phyloP scores from a whole-genome alignment of 2,329 filamentous ascomycete species.

The Emmonsiellopsis sp. region DNA sequence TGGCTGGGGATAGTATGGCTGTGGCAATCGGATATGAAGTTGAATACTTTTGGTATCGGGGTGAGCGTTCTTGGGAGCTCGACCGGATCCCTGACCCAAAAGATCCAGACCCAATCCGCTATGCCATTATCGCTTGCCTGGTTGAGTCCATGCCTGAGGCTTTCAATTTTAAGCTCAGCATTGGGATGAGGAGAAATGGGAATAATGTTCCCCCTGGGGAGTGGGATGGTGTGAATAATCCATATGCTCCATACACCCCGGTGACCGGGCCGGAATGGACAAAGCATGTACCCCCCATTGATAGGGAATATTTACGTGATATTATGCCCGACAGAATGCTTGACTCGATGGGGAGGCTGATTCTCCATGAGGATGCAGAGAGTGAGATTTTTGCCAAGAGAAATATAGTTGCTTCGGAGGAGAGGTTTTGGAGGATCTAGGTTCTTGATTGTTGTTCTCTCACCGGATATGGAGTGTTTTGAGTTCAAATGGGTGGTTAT shows the following conservation, averaged over 20 bases:
- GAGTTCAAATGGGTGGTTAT: no score
- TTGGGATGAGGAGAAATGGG: slow-evolving; percentile 13
- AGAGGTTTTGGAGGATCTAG: slow-evolving; percentile 9
- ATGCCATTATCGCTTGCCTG: slow-evolving; percentile 20
- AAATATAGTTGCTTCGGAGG: slow-evolving; percentile 8
- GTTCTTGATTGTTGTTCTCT: no score
- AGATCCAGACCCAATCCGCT: slow-evolving; percentile 19
- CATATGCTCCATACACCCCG: slow-evolving; percentile 9
- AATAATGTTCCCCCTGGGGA: slow-evolving; percentile 9
- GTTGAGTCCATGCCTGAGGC: slow-evolving; percentile 15
- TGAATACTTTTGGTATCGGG: slow-evolving; percentile 19
- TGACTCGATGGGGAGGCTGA: slow-evolving; percentile 19
- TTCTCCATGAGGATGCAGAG: slow-evolving; percentile 7
- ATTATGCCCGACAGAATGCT: slow-evolving; percentile 17
- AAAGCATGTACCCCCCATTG: slow-evolving; percentile 10
- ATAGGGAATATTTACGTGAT: slow-evolving; percentile 6
- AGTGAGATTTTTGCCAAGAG: slow-evolving; percentile 8
- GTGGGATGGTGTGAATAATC: background rate
- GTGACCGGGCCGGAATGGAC: slow-evolving; percentile 13
- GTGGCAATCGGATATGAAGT: slow-evolving; percentile 12
- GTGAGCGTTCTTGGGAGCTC: slow-evolving; percentile 14
- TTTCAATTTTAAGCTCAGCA: slow-evolving; percentile 19
- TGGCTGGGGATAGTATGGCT: slow-evolving; percentile 6
- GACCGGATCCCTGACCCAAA: slow-evolving; percentile 18
- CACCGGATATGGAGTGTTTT: no score